A percentile compares a stretch with the other conserved stretches of the same genome.
Conservation (phyloP, 371 early-diverging fungal genomes). For the Aphelidium insulamus region DNA sequence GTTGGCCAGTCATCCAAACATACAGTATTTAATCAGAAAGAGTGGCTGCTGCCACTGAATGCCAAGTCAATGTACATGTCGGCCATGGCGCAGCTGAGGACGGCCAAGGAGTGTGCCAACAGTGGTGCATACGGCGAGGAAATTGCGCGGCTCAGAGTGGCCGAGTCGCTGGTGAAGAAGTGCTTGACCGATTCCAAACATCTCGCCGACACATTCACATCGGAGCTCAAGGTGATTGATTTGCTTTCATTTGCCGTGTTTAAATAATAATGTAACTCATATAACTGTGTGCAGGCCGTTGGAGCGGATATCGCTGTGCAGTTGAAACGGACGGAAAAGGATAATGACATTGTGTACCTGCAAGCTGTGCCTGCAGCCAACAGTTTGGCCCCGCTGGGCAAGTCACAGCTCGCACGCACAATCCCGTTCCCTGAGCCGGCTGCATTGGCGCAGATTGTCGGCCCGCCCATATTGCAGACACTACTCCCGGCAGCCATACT, state of each 20-base stretch:
- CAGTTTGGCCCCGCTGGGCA: conserved; percentile 25
- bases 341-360: conserved; percentile 70
- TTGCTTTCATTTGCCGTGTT: no score
- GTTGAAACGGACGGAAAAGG: conserved; percentile 47
- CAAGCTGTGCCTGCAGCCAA: conserved; percentile 41
- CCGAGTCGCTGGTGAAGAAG: conserved; percentile 21
- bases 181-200: no score
- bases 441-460: no score
- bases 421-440: no score
- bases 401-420: no score
- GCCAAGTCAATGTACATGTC: conserved; percentile 40
- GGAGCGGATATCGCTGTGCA: conserved; percentile 25
- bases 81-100: conserved; percentile 52
- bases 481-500: no score
- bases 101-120: conserved; percentile 37
- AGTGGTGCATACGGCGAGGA: conserved; percentile 62
- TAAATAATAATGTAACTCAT: no score
- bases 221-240: no score
- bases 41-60: conserved; percentile 42
- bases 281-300: no score
- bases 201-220: no score
- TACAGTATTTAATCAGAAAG: no score
- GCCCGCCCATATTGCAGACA: no score
- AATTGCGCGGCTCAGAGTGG: conserved; percentile 40
- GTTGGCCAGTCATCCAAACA: conserved; percentile 3